Evolutionary conservation across 2,329 filamentous ascomycete species (phyloP), one percentile per base, ranked within the genome.

Genomic region (Botrytis byssoidea): DNA sequence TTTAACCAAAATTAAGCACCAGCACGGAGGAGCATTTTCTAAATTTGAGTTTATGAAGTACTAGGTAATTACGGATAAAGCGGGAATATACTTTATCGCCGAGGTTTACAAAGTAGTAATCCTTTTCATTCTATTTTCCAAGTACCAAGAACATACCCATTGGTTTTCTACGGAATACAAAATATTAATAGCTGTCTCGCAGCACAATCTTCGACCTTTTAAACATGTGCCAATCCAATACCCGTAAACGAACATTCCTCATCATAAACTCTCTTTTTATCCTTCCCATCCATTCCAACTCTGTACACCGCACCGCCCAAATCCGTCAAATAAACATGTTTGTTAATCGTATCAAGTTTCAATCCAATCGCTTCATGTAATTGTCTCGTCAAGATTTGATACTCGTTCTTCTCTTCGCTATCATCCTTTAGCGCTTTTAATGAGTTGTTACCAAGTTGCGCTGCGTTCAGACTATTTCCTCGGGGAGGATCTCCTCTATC

Each of bases 401-500:
- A 70, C 29, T 76, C 73, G 35, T 76, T 75, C 6, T 65, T 73
- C 57, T 67, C 72, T 18, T 64, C 57, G 22, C 2, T 67, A 37
- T 59, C 63, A 35, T 51, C 51, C 25, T 40, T 67, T 12, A 72
- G 42, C 25, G 32, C 57, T 44, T 69, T 71, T 25, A 63, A 22
- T 22, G 46, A 51, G 2, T 14, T 10, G 1, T 48, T 59, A 1
- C 25, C 61, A 9, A 77, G 29, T 40, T 51, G 75, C 1, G 81
- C 81, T 9, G 82, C 79, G 77, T 89, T 88, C 73, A 90, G 75
- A 18, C 84, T 84, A 77, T 88, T 89, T 0, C 88, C 88, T 14
- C 80, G 78, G 0, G 88, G 88, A 1, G 86, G 79, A 75, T 90
- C 88, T 6, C 88, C 89, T 0, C 89, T 83, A 75, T 90, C 89